phyloP scores from a whole-genome alignment of 2,329 filamentous ascomycete species.

The Fusarium sp. region DNA sequence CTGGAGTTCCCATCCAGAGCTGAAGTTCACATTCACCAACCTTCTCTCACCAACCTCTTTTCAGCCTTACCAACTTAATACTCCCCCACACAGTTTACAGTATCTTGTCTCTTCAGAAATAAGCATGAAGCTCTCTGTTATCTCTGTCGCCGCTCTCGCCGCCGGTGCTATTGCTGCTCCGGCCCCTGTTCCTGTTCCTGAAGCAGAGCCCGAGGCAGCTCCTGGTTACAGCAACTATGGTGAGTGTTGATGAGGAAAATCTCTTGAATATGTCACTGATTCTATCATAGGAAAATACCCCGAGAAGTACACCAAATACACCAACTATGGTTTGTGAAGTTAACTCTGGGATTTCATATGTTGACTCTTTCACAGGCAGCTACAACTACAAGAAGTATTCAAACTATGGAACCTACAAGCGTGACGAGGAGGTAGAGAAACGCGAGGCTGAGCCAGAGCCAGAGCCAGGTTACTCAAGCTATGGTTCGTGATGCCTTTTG shows the following conservation, averaged over 20 bases:
- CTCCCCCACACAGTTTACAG: background rate
- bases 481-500: background rate
- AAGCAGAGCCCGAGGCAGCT: constrained; percentile 25
- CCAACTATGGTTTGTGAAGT: constrained; percentile 3
- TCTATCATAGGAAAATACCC: background rate
- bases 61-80: background rate
- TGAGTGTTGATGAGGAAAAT: background rate
- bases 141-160: constrained; percentile 44
- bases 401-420: constrained; percentile 22
- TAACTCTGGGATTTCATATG: fast-evolving
- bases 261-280: background rate
- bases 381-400: constrained; percentile 33
- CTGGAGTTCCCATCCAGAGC: constrained; percentile 5
- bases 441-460: constrained; percentile 15
- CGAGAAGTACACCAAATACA: constrained; percentile 18
- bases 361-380: background rate
- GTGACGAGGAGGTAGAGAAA: constrained; percentile 8
- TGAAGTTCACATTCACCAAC: background rate
- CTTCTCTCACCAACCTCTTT: constrained; percentile 6
- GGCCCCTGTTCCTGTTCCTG: constrained; percentile 38
- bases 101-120: background rate
- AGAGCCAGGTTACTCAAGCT: background rate
- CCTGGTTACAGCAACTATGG: constrained; percentile 19
- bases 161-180: constrained; percentile 46
- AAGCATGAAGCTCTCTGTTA: constrained; percentile 50